Evolutionary conservation across 495 filamentous ascomycete species (phyloP), one percentile per base, ranked within the genome.

Genomic region (Aspergillus nidulans): DNA sequence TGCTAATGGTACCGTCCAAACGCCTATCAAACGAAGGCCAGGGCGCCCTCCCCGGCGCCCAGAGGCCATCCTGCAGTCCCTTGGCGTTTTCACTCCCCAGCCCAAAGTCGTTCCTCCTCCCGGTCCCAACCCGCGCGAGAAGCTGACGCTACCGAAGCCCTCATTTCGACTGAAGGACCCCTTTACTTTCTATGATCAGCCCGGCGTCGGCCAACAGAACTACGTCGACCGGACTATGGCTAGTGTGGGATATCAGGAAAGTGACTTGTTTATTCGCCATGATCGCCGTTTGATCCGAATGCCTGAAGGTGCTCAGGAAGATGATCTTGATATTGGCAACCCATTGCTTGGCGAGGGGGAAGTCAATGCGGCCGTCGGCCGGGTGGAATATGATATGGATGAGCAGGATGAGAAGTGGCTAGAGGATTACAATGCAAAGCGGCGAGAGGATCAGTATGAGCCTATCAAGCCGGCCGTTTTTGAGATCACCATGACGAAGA

Each of bases 371-470:
- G 72, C 75, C 3, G 80, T 89, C 24, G 88, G 90, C 36, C 82
- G 90, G 28, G 94, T 97, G 38, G 94, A 99, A 62, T 99, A 99
- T 62, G 94, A 99, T 61, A 97, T 99, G 94, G 94, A 99, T 64
- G 94, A 97, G 69, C 94, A 99, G 65, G 94, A 99, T 66, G 91
- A 95, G 50, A 88, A 91, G 71, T 97, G 95, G 94, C 76, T 99
- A 21, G 87, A 95, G 52, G 81, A 82, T 39, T 83, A 90, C 59
- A 99, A 99, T 63, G 70, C 73, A 6, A 83, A 87, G 54, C 82
- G 95, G 32, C 86, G 85, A 63, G 74, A 77, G 3, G 78, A 86
- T 53, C 83, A 86, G 32, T 80, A 89, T 19, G 88, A 92, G 43
- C 76, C 86, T 0, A 94, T 99, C 58, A 91, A 90, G 38, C 88